These are phyloP conservation scores for Podospora appendiculata DNA, from an alignment of 495 filamentous ascomycete genomes.

Conservation along the genomic window DNA sequence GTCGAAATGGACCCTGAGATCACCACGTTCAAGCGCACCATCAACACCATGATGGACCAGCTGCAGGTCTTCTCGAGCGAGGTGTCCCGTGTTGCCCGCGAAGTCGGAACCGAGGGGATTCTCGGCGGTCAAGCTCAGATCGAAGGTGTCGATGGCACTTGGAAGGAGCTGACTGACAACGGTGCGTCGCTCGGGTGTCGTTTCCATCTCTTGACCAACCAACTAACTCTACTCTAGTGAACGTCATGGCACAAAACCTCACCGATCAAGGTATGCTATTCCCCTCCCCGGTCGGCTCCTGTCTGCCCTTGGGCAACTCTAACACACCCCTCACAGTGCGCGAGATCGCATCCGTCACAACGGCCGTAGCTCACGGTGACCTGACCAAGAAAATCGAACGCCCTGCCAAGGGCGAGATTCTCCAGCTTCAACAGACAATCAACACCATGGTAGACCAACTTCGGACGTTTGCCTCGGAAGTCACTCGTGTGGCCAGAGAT, in stretches of 20 bases:
- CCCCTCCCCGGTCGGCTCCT: neutral
- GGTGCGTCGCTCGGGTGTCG: conserved; percentile 38
- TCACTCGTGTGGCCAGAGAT: conserved; percentile 91
- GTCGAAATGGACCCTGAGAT: conserved; percentile 99
- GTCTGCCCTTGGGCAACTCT: conserved; percentile 3
- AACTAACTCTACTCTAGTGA: conserved; percentile 51
- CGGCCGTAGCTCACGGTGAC: conserved; percentile 93
- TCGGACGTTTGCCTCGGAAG: conserved; percentile 93
- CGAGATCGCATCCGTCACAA: conserved; percentile 95
- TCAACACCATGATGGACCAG: conserved; percentile 99
- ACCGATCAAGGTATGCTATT: conserved; percentile 45
- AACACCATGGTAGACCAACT: conserved; percentile 99
- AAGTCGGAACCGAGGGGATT: conserved; percentile 94
- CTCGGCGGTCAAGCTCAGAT: conserved; percentile 96
- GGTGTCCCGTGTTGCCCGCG: conserved; percentile 90
- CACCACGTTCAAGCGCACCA: conserved; percentile 94
- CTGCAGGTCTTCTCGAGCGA: conserved; percentile 95
- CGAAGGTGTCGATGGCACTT: conserved; percentile 90
- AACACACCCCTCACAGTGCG: conserved; percentile 48
- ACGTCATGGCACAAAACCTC: conserved; percentile 85
- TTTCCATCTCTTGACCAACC: neutral
- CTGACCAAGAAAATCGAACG: conserved; percentile 93
- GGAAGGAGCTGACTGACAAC: conserved; percentile 96
- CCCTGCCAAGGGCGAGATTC: conserved; percentile 89
- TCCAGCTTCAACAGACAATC: conserved; percentile 94